Conservation (phyloP, 1,284 basidiomycete genomes). For the Volvariella volvacea region DNA sequence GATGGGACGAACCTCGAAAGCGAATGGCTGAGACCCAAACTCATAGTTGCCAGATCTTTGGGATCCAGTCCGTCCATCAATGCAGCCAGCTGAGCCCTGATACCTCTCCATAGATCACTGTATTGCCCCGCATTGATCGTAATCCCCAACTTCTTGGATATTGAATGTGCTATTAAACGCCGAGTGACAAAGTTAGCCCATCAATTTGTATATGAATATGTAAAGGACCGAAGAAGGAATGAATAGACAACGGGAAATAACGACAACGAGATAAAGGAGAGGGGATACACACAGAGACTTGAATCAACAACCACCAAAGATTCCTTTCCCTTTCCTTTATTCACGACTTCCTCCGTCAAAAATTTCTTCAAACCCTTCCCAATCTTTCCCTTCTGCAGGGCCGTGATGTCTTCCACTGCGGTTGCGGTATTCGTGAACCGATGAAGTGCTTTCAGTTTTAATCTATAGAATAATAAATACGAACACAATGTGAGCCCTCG, state of each 20-base stretch:
- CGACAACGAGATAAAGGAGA: conserved; percentile 4
- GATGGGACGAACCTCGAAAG: conserved; percentile 67
- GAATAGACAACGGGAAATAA: neutral
- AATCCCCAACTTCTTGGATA: conserved; percentile 92
- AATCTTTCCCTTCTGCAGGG: conserved; percentile 88
- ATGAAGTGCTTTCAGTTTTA: conserved; percentile 94
- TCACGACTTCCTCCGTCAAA: conserved; percentile 81
- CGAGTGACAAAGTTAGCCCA: too few species aligned
- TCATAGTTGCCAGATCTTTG: conserved; percentile 97
- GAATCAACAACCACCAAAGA: conserved; percentile 85
- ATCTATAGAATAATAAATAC: conserved; percentile 40
- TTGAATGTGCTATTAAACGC: conserved; percentile 58
- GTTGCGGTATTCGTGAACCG: conserved; percentile 94
- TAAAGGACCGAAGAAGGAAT: too few species aligned
- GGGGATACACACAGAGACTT: conserved; percentile 73
- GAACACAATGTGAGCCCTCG: neutral
- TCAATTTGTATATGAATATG: too few species aligned
- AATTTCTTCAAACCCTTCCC: conserved; percentile 94
- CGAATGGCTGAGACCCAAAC: conserved; percentile 93
- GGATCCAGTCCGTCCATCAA: conserved; percentile 89
- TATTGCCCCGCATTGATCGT: conserved; percentile 59
- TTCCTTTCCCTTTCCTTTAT: conserved; percentile 87
- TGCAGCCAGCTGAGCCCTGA: conserved; percentile 82
- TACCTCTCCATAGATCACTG: conserved; percentile 91
- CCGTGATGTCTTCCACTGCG: conserved; percentile 98